Base-by-base conservation (phyloP, 2,329 filamentous ascomycete species). In the Xylaria polymorpha region DNA sequence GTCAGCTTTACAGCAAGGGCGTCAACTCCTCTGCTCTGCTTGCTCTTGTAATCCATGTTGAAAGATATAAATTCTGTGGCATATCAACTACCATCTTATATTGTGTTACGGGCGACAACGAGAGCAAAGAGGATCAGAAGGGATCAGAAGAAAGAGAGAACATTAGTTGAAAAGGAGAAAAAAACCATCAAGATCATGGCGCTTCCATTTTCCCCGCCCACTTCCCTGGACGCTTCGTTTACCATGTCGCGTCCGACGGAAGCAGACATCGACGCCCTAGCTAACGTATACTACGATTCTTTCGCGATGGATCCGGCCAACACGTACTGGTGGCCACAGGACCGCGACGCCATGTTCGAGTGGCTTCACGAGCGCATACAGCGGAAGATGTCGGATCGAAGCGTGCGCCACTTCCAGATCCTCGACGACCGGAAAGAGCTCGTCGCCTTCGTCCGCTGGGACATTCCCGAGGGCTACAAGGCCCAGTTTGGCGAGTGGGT, bases 391-490 rank as follows among this genome's bases (percentile, higher is more conserved):
- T 10, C 39, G n/a, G 72, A 79, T 32, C 77, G 68, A 8, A 69
- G 71, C 15, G 71, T 77, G 22, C 75, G 75, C 4, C 74, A 77
- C 66, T 81, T 78, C 72, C 80, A 81, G 66, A 67, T 82, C 32
- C 71, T 73, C 39, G 77, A 82, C 61, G n/a, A n/a, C 37, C 43
- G 61, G 9, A 48, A 22, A 4, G 61, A 62, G 14, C 18, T 80
- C 6, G 77, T 76, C 14, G 78, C 79, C 10, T 81, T 77, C 39
- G 65, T 75, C 1, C 72, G 81, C n/a, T 82, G 79, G 79, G 73
- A 74, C 15, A 76, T 78, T 15, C 81, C 81, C 18, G 63, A 76
- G 61, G 74, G 68, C 0, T 72, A 78, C 67, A 75, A 72, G 61
- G 59, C 37, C 14, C 32, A 35, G 7, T 78, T 78, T 53, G 75